Evolutionary conservation across 352 stramenopile genomes (phyloP), one percentile per base, ranked within the genome.

Genomic region (Globisporangium rhizosaccharum): DNA sequence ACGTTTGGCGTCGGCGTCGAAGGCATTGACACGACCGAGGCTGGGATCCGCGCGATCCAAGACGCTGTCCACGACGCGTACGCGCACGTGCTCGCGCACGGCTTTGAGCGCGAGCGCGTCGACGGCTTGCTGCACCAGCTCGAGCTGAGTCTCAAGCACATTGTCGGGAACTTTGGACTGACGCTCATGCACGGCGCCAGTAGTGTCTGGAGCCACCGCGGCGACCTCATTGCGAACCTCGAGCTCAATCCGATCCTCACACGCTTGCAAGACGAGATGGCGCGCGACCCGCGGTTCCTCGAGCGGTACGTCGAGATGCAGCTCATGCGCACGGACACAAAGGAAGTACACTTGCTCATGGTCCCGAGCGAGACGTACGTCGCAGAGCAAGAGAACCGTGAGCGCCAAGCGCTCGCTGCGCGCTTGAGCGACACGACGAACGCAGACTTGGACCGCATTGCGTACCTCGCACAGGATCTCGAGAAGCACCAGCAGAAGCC

Each of bases 111-210:
- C 17, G 79, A 90, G 59, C 75, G 80, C 28, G 83, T 94, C 23
- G 72, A 82, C 7, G 82, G 76, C 8, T 46, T 94, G 63, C 62
- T 94, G 41, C 85, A 94, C 53, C 85, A 94, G 63, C 63, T 94
- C 26, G 85, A 94, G 60, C 63, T 94, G 54, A 88, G 77, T 60
- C 67, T 86, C n/a, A 94, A 94, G 59, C 82, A 94, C 61, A 82
- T 94, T 28, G 79, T 84, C 0, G 79, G 80, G 50, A 90, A 92
- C 56, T 94, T 94, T 73, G 85, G 85, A 0, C 65, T 94, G 57
- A 82, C 83, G 20, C 60, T 92, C 18, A 82, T 94, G 79, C 82
- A 90, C 53, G 79, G 73, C 2, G 65, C 81, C 11, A 87, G 77
- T 60, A 88, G 76, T 11, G 71, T 82, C 26, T 94, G 85, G 85